These are phyloP conservation scores for Atkinsonella hypoxylon DNA, from an alignment of 2,329 filamentous ascomycete genomes.

Conservation along the genomic window DNA sequence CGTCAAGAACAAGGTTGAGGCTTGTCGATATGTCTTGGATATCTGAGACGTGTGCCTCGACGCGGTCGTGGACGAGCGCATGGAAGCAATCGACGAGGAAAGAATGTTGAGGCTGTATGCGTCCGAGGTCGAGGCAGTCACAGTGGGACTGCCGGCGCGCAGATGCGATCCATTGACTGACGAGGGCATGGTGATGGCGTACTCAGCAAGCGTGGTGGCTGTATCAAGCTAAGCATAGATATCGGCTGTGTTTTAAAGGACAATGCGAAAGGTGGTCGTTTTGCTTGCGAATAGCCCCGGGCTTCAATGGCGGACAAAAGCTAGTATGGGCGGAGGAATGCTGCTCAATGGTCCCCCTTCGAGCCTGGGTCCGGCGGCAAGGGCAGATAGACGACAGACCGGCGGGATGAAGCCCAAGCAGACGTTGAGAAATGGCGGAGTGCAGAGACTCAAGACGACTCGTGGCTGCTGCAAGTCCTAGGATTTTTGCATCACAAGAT, in stretches of 20 bases:
- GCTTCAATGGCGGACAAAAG: not conserved
- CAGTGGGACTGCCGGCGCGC: conserved; percentile 33
- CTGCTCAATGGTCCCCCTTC: not conserved
- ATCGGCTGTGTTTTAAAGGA: not conserved
- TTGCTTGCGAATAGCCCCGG: not conserved
- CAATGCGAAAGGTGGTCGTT: not conserved
- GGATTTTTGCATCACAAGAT: not conserved
- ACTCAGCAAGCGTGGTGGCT: not conserved
- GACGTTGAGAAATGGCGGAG: not conserved
- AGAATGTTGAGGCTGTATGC: conserved; percentile 40
- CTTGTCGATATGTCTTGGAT: conserved; percentile 87
- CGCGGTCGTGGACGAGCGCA: conserved; percentile 49
- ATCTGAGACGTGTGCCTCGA: conserved; percentile 59
- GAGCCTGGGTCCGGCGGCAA: not conserved
- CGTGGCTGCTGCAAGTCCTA: not conserved
- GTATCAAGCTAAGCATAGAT: not conserved
- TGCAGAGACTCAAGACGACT: not conserved
- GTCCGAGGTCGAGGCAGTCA: conserved; percentile 20
- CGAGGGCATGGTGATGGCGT: conserved; percentile 26
- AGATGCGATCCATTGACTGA: conserved; percentile 31
- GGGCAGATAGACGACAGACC: not conserved
- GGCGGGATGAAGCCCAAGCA: not conserved
- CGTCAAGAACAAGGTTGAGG: conserved; percentile 88
- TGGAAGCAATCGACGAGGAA: conserved; percentile 57
- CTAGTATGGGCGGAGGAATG: not conserved